Percentiles rank a stretch among this genome's conserved stretches.
Evolutionary conservation across 805 yeast genomes (phyloP).

Genomic region (Pichia pseudocactophila): DNA sequence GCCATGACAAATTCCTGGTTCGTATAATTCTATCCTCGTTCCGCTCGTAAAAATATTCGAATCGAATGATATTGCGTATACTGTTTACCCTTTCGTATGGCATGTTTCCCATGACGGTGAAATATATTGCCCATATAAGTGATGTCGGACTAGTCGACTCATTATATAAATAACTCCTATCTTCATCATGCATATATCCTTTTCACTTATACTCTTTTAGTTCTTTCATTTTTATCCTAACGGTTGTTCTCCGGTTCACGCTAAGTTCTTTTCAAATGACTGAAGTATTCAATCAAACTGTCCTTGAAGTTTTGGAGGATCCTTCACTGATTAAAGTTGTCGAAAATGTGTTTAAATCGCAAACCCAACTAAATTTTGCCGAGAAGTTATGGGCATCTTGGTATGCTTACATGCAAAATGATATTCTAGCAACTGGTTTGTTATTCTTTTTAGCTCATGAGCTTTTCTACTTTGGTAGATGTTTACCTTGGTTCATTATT

Average conservation of each 20-base stretch:
- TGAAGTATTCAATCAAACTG: conserved; percentile 27
- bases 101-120: too few relatives aligned
- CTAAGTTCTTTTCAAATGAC: conserved; percentile 16
- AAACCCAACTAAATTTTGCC: conserved; percentile 33
- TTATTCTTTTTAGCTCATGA: conserved; percentile 48
- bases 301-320: conserved; percentile 16
- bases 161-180: background rate
- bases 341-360: conserved; percentile 29
- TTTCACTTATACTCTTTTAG: too few relatives aligned
- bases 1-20: too few relatives aligned
- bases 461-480: conserved; percentile 48
- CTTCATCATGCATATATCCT: background rate
- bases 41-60: too few relatives aligned
- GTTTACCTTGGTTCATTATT: conserved; percentile 49
- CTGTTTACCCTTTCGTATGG: too few relatives aligned
- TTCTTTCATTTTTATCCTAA: too few relatives aligned
- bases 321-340: conserved; percentile 29
- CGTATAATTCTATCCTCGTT: too few relatives aligned
- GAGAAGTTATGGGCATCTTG: conserved; percentile 50
- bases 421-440: conserved; percentile 49
- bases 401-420: conserved; percentile 46
- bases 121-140: too few relatives aligned
- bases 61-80: too few relatives aligned
- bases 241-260: background rate
- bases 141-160: background rate